Base-by-base conservation (phyloP, 768 basidiomycete species). In the Naganishia kalamii region DNA sequence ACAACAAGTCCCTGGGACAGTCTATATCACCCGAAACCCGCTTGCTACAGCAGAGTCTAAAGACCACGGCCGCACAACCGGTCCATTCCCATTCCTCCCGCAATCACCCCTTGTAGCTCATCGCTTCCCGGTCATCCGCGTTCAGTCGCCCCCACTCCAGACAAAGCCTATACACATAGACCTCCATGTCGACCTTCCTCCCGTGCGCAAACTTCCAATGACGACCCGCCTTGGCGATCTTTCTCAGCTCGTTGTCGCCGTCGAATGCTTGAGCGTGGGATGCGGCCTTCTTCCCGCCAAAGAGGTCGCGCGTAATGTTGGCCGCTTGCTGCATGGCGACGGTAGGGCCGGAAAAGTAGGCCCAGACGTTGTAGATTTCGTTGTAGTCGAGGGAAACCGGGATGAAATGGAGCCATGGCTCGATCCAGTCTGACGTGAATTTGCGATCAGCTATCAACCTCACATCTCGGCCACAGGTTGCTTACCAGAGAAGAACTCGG, bases 341-440 rank as follows among this genome's bases (percentile, higher is more conserved):
- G 0, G 89, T 82, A 0, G 89, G 85, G 0, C 94, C 93, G 0
- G 90, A 91, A 81, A 97, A 98, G 81, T 87, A 99, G 2, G 90
- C 84, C 72, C 89, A 85, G 62, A 97, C 84, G 74, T 97, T 93
- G 81, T 98, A 96, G 59, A 99, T 86, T 79, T 99, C 94, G 48
- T 83, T 79, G 78, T 97, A 97, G 3, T 86, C 83, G 43, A 87
- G 82, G 0, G 92, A 92, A 35, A 99, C 79, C 0, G 94, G 94
- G 69, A 99, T 93, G 74, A 85, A 99, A 79, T 99, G 94, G 27
- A 97, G 82, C 93, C 92, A 97, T 25, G 93, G 92, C 72, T 92
- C 86, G 43, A 92, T 85, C 90, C 93, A 93, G 62, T 88, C 91
- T 0, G 84, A 7, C 37, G 10, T 17, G 17, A n/a, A 57, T 41